Percentiles rank a stretch among this genome's conserved stretches.
Conservation (phyloP, 2,329 filamentous ascomycete genomes). For the Aspergillus ustus region DNA sequence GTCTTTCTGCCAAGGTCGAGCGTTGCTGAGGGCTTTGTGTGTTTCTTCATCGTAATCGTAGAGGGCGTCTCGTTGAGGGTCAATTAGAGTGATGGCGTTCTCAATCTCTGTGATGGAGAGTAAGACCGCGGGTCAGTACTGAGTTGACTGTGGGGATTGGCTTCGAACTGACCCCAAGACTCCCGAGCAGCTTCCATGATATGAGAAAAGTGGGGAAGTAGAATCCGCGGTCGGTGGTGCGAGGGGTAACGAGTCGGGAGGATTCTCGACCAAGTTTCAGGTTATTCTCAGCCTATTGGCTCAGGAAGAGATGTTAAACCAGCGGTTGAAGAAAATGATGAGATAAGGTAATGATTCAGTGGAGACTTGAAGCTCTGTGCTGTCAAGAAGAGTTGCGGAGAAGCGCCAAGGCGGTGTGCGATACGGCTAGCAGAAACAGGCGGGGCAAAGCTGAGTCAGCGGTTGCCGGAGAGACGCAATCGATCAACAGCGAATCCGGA, state of each 20-base stretch:
- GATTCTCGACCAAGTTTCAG: background rate
- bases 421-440: constrained; percentile 33
- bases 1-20: constrained; percentile 76
- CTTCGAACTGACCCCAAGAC: constrained; percentile 59
- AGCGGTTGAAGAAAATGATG: background rate
- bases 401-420: constrained; percentile 32
- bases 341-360: background rate
- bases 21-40: constrained; percentile 68
- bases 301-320: background rate
- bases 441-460: constrained; percentile 37
- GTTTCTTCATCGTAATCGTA: constrained; percentile 77
- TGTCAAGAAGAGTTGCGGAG: constrained; percentile 7
- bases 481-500: constrained; percentile 31
- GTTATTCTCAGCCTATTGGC: background rate
- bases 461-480: constrained; percentile 43
- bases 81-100: constrained; percentile 81
- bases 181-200: constrained; percentile 62
- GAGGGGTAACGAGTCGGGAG: background rate
- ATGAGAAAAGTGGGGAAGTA: background rate
- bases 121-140: constrained; percentile 15
- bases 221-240: background rate
- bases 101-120: constrained; percentile 71
- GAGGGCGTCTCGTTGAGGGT: constrained; percentile 85
- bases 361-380: background rate
- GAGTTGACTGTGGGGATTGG: constrained; percentile 2